Evolutionary conservation across 2,329 filamentous ascomycete species (phyloP), one percentile per base, ranked within the genome.

Genomic region (Metarhizium guizhouense): DNA sequence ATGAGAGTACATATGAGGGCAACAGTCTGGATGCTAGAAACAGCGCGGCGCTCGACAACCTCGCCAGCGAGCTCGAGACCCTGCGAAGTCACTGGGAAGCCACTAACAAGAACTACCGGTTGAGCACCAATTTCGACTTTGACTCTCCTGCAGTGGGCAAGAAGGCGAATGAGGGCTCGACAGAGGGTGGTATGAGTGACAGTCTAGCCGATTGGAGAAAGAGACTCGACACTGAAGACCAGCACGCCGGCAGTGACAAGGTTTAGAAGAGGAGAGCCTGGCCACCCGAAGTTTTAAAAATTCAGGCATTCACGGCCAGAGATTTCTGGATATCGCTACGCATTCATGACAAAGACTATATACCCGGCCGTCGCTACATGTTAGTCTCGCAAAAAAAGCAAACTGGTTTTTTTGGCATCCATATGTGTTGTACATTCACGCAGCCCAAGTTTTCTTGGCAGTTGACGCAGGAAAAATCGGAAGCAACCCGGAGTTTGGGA

Each of bases 71-170:
- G 74, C 83, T 99, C 7, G 94, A 99, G 69, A 88, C 89, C 13
- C 78, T 99, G 51, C 84, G 93, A 53, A 89, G 79, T 53, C 92
- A 96, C 65, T 99, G 94, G 94, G 91, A 97, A 73, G 90, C 87
- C 43, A 96, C 91, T 13, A 96, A 93, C 74, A 94, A 95, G 72
- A 95, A 90, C 65, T 96, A 97, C 70, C 87, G 94, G 29, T 76
- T 96, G 48, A 95, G 90, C 71, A 92, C 87, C 65, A 85, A 88
- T 53, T 95, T 95, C 64, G 92, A 96, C 67, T 92, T 95, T 63
- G 92, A 96, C 18, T 40, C 56, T 56, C 61, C 67, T 25, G 75
- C 63, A 6, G 63, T 71, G 32, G 63, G 55, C 51, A 77, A 75
- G 60, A 74, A 74, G 52, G 71, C 75, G 20, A 76, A 78, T 43